These are phyloP conservation scores for Solanum chiquidenum DNA, from an alignment of 257 asterid species.

Conservation along the genomic window DNA sequence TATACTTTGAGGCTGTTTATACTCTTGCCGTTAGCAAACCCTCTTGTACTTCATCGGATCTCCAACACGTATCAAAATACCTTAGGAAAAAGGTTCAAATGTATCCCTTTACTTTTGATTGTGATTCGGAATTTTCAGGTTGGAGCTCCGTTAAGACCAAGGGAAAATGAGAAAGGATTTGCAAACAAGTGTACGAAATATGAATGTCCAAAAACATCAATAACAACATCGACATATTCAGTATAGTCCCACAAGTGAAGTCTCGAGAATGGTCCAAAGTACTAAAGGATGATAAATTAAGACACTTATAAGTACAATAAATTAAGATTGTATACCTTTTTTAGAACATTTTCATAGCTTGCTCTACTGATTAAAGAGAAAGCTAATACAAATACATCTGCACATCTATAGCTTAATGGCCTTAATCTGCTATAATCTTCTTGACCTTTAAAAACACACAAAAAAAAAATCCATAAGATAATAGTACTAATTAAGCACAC, in stretches of 20 bases:
- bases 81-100: background rate
- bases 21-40: background rate
- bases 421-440: conserved; percentile 96
- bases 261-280: background rate
- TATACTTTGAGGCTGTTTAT: background rate
- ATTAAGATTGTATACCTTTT: conserved; percentile 46
- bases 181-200: background rate
- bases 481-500: background rate
- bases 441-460: conserved; percentile 46
- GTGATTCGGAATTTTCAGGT: background rate
- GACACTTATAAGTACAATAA: background rate
- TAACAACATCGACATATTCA: background rate
- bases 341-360: conserved; percentile 89
- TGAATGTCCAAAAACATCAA: background rate
- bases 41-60: background rate
- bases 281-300: background rate
- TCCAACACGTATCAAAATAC: background rate
- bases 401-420: conserved; percentile 95
- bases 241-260: background rate
- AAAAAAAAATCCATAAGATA: background rate
- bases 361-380: conserved; percentile 92
- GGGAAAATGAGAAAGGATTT: background rate
- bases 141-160: background rate
- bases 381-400: conserved; percentile 79
- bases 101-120: background rate